Base-by-base conservation (phyloP, 2,329 filamentous ascomycete species). In the Diaporthe sp. region DNA sequence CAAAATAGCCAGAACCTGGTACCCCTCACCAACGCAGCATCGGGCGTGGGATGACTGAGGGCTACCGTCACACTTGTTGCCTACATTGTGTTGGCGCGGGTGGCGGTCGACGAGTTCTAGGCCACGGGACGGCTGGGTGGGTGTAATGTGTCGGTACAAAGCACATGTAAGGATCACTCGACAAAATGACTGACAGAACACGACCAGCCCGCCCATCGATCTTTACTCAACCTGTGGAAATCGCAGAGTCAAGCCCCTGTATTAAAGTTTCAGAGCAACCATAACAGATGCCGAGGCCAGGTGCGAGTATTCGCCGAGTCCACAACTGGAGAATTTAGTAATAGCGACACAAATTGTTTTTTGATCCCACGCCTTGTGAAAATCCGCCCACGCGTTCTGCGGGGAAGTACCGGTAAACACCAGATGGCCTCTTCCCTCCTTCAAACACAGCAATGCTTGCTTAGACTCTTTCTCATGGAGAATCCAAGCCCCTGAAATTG, bases 11-110 rank as follows among this genome's bases (percentile, higher is more conserved):
- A 68, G 31, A 51, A 39, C 22, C 46, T 42, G 46, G 15, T 69
- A 49, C 65, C 65, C 65, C 65, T 69, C 65, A 53, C n/a, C 49
- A 13, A 69, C 22, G 49, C 49, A 55, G 22, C 46, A 69, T 69
- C 34, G 34, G 15, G 49, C 34, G 49, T 17, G 65, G 65, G 65
- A 69, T 69, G 34, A 22, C 2, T 53, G 31, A 13, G 34, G 44
- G 31, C 28, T 53, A 39, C 46, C 42, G 65, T 55, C 49, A 68
- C 65, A 55, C 34, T 25, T 51, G 62, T 68, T 15, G 10, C 15
- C 31, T 12, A 37, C 15, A 37, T 39, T 13, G 12, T 39, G 10
- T 39, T 13, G 37, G 46, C 46, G 46, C 13, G 46, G 62, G 65
- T 39, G 37, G 2, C 10, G 39, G 46, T 17, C 12, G 8, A 55